Percentiles rank a stretch among this genome's conserved stretches.
These are phyloP conservation scores for Coccinonectria pachysandricola DNA, from an alignment of 2,329 filamentous ascomycete species.

Conservation along the genomic window DNA sequence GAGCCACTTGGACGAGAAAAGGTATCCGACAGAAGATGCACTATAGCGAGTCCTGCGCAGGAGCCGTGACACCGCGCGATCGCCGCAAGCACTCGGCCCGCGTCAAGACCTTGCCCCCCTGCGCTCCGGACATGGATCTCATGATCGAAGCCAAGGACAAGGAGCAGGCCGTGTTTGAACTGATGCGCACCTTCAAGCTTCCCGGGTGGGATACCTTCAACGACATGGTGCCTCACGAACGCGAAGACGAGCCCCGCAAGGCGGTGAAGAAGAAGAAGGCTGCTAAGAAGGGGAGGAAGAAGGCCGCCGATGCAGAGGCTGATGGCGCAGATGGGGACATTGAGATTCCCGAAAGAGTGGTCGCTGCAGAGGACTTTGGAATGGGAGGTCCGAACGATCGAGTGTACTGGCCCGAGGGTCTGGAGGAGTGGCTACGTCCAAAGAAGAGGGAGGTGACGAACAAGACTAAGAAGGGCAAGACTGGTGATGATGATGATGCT, in stretches of 20 bases:
- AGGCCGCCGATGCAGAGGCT: constrained; percentile 21
- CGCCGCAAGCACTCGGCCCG: constrained; percentile 77
- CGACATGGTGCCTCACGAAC: constrained; percentile 65
- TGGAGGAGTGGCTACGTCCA: constrained; percentile 83
- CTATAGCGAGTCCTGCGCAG: constrained; percentile 63
- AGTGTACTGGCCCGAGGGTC: constrained; percentile 84
- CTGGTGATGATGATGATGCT: background rate
- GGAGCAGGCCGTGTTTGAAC: constrained; percentile 88
- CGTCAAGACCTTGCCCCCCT: constrained; percentile 72
- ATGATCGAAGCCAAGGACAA: constrained; percentile 99
- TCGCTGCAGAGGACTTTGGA: constrained; percentile 60
- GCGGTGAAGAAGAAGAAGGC: constrained; percentile 31
- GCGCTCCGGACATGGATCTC: constrained; percentile 75
- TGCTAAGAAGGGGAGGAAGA: constrained; percentile 28
- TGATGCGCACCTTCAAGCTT: constrained; percentile 81
- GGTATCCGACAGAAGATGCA: constrained; percentile 92
- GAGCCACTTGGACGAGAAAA: constrained; percentile 75
- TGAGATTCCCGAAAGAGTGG: constrained; percentile 28
- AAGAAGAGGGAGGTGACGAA: constrained; percentile 59
- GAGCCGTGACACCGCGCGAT: constrained; percentile 64
- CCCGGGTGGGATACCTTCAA: constrained; percentile 69
- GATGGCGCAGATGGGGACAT: constrained; percentile 26
- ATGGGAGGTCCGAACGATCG: constrained; percentile 78
- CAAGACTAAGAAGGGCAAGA: constrained; percentile 9
- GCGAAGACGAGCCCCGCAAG: constrained; percentile 60